A percentile compares a stretch with the other conserved stretches of the same genome.
These are phyloP conservation scores for Postia placenta DNA, from an alignment of 768 basidiomycete species.

Conservation along the genomic window DNA sequence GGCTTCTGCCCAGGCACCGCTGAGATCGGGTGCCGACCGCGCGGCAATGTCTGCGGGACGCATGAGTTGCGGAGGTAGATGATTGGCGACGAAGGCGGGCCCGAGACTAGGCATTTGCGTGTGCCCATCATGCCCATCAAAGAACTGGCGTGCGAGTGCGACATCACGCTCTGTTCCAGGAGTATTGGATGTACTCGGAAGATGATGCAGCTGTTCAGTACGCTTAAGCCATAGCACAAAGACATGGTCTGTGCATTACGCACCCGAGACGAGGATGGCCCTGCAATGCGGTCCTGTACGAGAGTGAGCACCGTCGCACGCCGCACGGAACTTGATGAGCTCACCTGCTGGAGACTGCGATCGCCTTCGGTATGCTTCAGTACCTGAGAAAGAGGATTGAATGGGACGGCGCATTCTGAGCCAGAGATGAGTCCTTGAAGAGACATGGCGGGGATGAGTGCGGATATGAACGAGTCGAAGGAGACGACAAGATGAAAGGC, in stretches of 20 bases:
- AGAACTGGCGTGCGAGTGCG: slow-evolving; percentile 76
- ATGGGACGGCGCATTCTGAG: slow-evolving; percentile 78
- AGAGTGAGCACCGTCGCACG: not conserved
- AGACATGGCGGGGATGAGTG: slow-evolving; percentile 41
- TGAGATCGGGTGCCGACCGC: slow-evolving; percentile 32
- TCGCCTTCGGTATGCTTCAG: slow-evolving; percentile 88
- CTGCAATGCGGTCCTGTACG: slow-evolving; percentile 64
- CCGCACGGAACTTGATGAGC: too few relatives aligned
- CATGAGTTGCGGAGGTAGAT: slow-evolving; percentile 25
- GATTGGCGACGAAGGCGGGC: slow-evolving; percentile 31
- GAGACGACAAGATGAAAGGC: too few relatives aligned
- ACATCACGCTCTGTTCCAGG: slow-evolving; percentile 60
- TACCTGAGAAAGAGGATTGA: slow-evolving; percentile 85
- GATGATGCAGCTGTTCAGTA: slow-evolving; percentile 57
- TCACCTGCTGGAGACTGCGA: slow-evolving; percentile 80
- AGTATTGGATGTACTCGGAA: slow-evolving; percentile 51
- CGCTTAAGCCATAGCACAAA: not conserved
- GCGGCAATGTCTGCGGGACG: slow-evolving; percentile 14
- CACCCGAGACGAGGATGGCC: slow-evolving; percentile 68
- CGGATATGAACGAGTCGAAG: too few relatives aligned
- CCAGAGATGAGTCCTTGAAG: slow-evolving; percentile 80
- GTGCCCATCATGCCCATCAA: slow-evolving; percentile 43
- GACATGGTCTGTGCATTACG: slow-evolving; percentile 14
- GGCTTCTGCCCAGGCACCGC: slow-evolving; percentile 16
- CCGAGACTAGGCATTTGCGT: slow-evolving; percentile 23